A percentile compares a stretch with the other conserved stretches of the same genome.
phyloP scores from a whole-genome alignment of 2,329 filamentous ascomycete species.

The Fusarium protoensiforme region DNA sequence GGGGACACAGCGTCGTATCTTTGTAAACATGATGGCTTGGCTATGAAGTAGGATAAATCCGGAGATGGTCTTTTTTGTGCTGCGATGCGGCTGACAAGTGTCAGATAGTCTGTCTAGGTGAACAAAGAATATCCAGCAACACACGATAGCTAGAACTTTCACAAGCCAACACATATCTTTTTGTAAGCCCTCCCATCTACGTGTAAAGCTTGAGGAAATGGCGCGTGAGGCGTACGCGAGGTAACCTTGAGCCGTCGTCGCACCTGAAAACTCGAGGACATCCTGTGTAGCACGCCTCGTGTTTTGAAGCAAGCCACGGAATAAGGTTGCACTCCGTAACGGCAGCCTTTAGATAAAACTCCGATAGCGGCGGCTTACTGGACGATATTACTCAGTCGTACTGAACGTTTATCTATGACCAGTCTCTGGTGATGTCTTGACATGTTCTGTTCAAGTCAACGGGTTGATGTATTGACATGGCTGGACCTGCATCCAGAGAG shows the following conservation, averaged over 20 bases:
- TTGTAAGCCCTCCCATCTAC: neutral
- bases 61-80: neutral
- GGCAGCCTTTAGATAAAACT: neutral
- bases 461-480: neutral
- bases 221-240: neutral
- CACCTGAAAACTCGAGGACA: neutral
- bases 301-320: neutral
- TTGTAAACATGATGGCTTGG: no score
- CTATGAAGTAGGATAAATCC: neutral
- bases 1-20: neutral
- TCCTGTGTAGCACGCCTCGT: neutral
- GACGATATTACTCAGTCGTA: neutral
- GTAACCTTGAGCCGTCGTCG: neutral
- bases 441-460: neutral
- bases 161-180: neutral
- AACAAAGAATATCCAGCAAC: neutral
- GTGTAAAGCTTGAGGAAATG: neutral
- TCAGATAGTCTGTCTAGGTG: neutral
- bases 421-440: neutral
- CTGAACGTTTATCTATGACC: neutral
- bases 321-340: neutral
- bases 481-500: no score
- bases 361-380: neutral
- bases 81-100: neutral
- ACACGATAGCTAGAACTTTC: neutral